Evolutionary conservation across 768 basidiomycete species (phyloP).

Genomic region (Galerina sulciceps): DNA sequence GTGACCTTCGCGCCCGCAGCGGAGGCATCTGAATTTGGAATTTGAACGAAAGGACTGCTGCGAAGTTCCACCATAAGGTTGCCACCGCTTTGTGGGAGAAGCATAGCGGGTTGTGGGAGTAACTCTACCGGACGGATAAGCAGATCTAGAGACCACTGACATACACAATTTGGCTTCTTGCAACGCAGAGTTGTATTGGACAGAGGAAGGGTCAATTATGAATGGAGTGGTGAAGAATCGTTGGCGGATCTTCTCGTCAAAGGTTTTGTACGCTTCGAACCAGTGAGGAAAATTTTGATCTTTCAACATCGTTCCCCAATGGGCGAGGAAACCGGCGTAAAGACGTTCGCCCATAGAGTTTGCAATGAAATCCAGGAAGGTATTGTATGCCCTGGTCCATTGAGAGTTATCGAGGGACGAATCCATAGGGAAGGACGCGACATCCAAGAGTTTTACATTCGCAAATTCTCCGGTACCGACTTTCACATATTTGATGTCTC

Average conservation of each 20-base stretch:
- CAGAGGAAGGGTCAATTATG: not conserved
- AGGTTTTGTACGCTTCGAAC: not conserved
- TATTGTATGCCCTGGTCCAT: not conserved
- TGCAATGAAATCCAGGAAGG: not conserved
- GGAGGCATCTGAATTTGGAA: not conserved
- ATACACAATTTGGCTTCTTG: not conserved
- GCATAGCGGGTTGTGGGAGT: not conserved
- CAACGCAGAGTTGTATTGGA: not conserved
- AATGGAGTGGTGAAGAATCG: not conserved
- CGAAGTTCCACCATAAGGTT: not conserved
- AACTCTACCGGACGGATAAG: too few species aligned
- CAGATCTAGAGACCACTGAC: not conserved
- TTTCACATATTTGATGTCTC: not conserved
- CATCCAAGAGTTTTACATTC: not conserved
- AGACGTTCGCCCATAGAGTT: not conserved
- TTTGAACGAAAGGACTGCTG: not conserved
- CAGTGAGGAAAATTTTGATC: not conserved
- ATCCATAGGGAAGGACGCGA: not conserved
- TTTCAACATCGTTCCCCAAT: not conserved
- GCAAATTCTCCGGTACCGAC: not conserved
- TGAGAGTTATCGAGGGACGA: not conserved
- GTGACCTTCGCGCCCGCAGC: not conserved
- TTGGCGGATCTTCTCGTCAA: not conserved
- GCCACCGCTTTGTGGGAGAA: not conserved
- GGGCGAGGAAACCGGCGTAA: not conserved